Evolutionary conservation across 2,329 filamentous ascomycete species (phyloP), one percentile per base, ranked within the genome.

Genomic region (Lachnellula occidentalis): DNA sequence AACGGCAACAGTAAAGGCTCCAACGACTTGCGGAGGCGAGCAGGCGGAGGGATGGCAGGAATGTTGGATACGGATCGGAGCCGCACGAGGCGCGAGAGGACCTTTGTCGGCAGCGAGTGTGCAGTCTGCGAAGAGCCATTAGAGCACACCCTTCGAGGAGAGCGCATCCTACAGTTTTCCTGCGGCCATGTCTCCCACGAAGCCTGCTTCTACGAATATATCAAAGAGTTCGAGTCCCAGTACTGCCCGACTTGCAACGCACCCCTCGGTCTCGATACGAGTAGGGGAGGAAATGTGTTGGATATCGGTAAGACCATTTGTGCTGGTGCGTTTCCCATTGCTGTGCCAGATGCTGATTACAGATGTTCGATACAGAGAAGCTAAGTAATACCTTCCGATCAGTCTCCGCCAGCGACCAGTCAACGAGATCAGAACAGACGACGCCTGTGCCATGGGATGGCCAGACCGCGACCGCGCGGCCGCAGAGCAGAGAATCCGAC

Each of bases 171-270:
- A 51, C 94, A 97, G 70, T 94, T 99, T 67, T 95, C 92, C 5
- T 99, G 94, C 73, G 83, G 86, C n/a, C 94, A 99, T 72, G 92
- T 99, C 57, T 91, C 92, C 11, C 94, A 99, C 70, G 94, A 97
- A 72, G 94, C 92, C 36, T 99, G 94, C 73, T 97, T 99, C 70
- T 97, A 97, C 74, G 94, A 99, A 72, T 96, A 95, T 69, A 95
- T 99, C 65, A 88, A 90, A 67, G 92, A 96, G 68, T 88, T 92
- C 56, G 92, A 97, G 63, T 89, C 89, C 51, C 91, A 97, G 67
- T 92, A 90, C 67, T 99, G 94, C 73, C 94, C 94, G 27, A 88
- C 89, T 61, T 99, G 94, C 73, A 88, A 96, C 76, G 88, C 92
- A 60, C 91, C 94, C 19, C 75, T 99, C 50, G 90, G 92, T 58